phyloP scores from a whole-genome alignment of 148 eudicot genomes.

The Selenicereus undatus region DNA sequence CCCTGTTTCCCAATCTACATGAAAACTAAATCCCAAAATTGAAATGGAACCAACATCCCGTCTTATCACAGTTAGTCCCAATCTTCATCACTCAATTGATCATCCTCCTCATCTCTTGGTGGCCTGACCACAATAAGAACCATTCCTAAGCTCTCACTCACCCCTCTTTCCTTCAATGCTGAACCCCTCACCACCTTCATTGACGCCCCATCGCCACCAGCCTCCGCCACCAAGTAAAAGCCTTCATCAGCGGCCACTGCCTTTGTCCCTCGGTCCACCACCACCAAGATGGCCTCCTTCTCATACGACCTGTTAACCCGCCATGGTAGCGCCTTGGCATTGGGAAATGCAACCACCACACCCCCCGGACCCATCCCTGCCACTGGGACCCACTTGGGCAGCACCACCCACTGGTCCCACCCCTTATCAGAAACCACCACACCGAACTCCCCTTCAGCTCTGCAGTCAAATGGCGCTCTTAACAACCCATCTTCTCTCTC shows the following conservation, averaged over 20 bases:
- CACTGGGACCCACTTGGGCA: slow-evolving; percentile 78
- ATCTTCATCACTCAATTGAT: slow-evolving; percentile 57
- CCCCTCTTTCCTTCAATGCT: slow-evolving; percentile 53
- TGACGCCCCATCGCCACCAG: slow-evolving; percentile 27
- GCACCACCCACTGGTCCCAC: slow-evolving; percentile 85
- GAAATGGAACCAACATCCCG: not conserved
- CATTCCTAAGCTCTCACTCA: slow-evolving; percentile 54
- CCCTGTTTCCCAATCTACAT: slow-evolving; percentile 16
- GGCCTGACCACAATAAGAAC: slow-evolving; percentile 92
- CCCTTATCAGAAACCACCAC: slow-evolving; percentile 55
- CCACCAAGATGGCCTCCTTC: slow-evolving; percentile 71
- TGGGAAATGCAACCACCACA: slow-evolving; percentile 55
- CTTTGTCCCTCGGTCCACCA: slow-evolving; percentile 57
- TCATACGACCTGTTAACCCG: slow-evolving; percentile 48
- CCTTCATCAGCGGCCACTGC: slow-evolving; percentile 58
- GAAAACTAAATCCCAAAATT: slow-evolving; percentile 10
- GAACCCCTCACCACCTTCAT: slow-evolving; percentile 73
- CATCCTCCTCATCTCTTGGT: slow-evolving; percentile 64
- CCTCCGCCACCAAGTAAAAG: slow-evolving; percentile 51
- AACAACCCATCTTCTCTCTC: slow-evolving; percentile 43
- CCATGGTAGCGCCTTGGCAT: slow-evolving; percentile 77
- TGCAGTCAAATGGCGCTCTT: slow-evolving; percentile 59
- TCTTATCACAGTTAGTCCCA: slow-evolving; percentile 51
- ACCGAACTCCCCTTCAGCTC: slow-evolving; percentile 58
- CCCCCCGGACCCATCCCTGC: slow-evolving; percentile 56